These are phyloP conservation scores for Cordyceps cicadae DNA, from an alignment of 2,329 filamentous ascomycete species.

Conservation along the genomic window DNA sequence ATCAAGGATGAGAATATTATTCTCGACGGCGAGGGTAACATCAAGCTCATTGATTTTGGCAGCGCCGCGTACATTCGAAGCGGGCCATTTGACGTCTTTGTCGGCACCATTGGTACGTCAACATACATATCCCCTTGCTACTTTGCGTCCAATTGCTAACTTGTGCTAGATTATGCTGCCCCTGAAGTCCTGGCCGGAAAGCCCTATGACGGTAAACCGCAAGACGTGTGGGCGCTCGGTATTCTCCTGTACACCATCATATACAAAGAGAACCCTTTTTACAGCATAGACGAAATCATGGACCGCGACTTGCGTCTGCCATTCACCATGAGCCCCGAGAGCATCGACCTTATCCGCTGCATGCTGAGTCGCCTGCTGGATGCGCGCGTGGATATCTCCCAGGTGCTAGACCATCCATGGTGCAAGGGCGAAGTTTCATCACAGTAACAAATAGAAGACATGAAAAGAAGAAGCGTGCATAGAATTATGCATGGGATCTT, in stretches of 20 bases:
- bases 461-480: no score
- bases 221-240: slow-evolving; percentile 96
- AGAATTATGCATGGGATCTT: background rate
- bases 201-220: slow-evolving; percentile 89
- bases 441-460: background rate
- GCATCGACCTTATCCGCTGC: slow-evolving; percentile 79
- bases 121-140: background rate
- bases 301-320: slow-evolving; percentile 90
- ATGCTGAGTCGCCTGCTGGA: slow-evolving; percentile 92
- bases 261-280: slow-evolving; percentile 99
- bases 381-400: slow-evolving; percentile 73
- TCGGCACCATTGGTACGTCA: slow-evolving; percentile 85
- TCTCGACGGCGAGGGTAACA: slow-evolving; percentile 85
- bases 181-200: slow-evolving; percentile 93
- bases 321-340: slow-evolving; percentile 80
- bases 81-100: slow-evolving; percentile 97
- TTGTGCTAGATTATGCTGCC: slow-evolving; percentile 75
- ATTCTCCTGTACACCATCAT: slow-evolving; percentile 97
- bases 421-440: slow-evolving; percentile 26
- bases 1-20: slow-evolving; percentile 99
- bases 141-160: background rate
- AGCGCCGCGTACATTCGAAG: slow-evolving; percentile 98
- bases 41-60: slow-evolving; percentile 97
- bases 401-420: slow-evolving; percentile 89
- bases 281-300: slow-evolving; percentile 98